Conservation (phyloP, 2,329 filamentous ascomycete species). For the Ilyonectria mors-panacis region DNA sequence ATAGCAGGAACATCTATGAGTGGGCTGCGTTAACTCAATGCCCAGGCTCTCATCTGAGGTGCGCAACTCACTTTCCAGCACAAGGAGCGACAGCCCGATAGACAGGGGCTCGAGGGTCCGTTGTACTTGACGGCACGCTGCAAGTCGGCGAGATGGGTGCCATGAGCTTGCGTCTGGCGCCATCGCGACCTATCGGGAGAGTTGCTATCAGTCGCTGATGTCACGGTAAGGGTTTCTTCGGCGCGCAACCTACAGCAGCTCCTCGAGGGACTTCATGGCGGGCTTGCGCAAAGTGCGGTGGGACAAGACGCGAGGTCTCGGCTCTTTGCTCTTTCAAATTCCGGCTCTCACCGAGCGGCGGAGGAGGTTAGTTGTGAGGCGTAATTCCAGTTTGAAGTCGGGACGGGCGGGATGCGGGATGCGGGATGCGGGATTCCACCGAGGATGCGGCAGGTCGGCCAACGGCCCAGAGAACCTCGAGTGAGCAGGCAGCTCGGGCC, state of each 20-base stretch:
- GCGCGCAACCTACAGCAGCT: slow-evolving; percentile 53
- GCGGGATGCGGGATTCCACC: slow-evolving; percentile 7
- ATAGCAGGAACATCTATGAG: slow-evolving; percentile 82
- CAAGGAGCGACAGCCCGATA: slow-evolving; percentile 83
- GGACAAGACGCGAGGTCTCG: background rate
- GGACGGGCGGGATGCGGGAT: slow-evolving; percentile 9
- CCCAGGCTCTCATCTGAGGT: background rate
- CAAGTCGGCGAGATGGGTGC: slow-evolving; percentile 72
- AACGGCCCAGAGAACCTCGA: slow-evolving; percentile 11
- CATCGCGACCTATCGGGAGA: slow-evolving; percentile 73
- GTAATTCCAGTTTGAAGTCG: slow-evolving; percentile 15
- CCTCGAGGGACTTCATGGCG: slow-evolving; percentile 57
- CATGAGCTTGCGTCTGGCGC: slow-evolving; percentile 73
- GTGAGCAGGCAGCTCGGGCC: slow-evolving; percentile 18
- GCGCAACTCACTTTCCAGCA: slow-evolving; percentile 83
- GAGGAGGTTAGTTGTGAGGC: slow-evolving; percentile 19
- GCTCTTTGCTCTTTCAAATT: background rate
- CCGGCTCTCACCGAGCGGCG: slow-evolving; percentile 12
- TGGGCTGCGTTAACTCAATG: slow-evolving; percentile 6
- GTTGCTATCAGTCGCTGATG: slow-evolving; percentile 42
- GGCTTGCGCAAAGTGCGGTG: slow-evolving; percentile 11
- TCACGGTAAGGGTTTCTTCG: slow-evolving; percentile 17
- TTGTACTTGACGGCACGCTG: slow-evolving; percentile 75
- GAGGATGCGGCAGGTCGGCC: slow-evolving; percentile 10
- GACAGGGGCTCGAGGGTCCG: slow-evolving; percentile 73